A percentile compares a stretch with the other conserved stretches of the same genome.
These are phyloP conservation scores for Arthroderma sp. DNA, from an alignment of 2,329 filamentous ascomycete species.

Conservation along the genomic window DNA sequence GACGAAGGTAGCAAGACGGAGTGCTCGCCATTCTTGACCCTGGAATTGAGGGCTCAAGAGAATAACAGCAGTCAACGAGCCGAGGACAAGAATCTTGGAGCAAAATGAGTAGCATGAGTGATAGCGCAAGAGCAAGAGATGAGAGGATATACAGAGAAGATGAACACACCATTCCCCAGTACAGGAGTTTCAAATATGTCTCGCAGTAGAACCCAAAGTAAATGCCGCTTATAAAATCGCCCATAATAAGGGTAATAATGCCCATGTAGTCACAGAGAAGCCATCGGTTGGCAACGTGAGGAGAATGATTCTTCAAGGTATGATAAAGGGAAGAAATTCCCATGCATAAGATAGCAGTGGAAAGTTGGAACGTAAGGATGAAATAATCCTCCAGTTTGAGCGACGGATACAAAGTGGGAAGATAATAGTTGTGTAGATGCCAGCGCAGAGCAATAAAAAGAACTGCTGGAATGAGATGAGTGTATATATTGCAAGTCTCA, in stretches of 20 bases:
- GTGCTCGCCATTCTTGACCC: slow-evolving; percentile 16
- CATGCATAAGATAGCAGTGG: slow-evolving; percentile 24
- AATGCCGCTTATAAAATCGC: slow-evolving; percentile 23
- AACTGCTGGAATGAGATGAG: slow-evolving; percentile 34
- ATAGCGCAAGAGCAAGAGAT: neutral
- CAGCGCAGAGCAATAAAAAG: slow-evolving; percentile 13
- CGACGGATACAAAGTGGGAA: neutral
- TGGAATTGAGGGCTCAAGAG: slow-evolving; percentile 24
- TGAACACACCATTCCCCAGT: slow-evolving; percentile 25
- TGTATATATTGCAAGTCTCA: slow-evolving; percentile 33
- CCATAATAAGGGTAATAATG: slow-evolving; percentile 22
- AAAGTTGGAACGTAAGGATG: slow-evolving; percentile 12
- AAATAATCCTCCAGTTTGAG: slow-evolving; percentile 7
- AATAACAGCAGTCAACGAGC: slow-evolving; percentile 18
- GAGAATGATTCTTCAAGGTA: slow-evolving; percentile 23
- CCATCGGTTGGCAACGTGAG: slow-evolving; percentile 14
- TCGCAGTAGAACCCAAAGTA: slow-evolving; percentile 25
- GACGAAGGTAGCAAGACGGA: slow-evolving; percentile 19
- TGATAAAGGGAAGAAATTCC: slow-evolving; percentile 19
- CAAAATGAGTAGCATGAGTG: neutral
- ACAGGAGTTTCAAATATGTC: slow-evolving; percentile 15
- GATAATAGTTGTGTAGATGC: neutral
- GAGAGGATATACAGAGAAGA: neutral
- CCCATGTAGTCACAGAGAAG: slow-evolving; percentile 21
- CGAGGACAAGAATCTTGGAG: slow-evolving; percentile 18